Evolutionary conservation across 257 asterid genomes (phyloP), one percentile per base, ranked within the genome.

Genomic region (Gardenia jasminoides): DNA sequence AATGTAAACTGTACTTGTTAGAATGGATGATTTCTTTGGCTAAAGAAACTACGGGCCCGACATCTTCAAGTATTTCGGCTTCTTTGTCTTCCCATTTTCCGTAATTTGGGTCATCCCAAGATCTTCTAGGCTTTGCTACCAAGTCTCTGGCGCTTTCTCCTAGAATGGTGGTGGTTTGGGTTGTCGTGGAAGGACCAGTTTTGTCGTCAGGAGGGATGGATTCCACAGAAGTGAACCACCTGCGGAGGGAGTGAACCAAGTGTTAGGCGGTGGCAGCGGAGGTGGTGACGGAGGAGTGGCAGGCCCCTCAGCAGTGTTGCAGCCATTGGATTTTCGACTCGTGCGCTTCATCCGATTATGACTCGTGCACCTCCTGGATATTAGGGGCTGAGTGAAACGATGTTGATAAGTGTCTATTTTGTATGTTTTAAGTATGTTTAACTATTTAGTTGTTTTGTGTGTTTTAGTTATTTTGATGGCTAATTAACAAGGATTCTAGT

Each of bases 1-100:
- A 58, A 12, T 28, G 65, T 10, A n/a, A 26, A 26, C 19, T 62
- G 33, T 62, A 92, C 97, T 94, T 91, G 22, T 86, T 41, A 0
- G 97, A 92, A 88, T 94, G 98, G 70, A 94, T 92, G 64, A 94
- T 92, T 67, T 89, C 89, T 77, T 94, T 94, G 70, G 92, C 80
- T 56, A 87, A 90, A 62, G 69, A 78, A 79, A 84, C 81, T 76
- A 91, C 75, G 78, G 97, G 94, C 68, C 90, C 91, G 68, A 92
- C 85, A 43, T 94, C 98, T 44, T 82, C 80, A 48, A 87, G 92
- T 64, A 94, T 92, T 72, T 90, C 85, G 1, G 91, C 80, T 89
- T 94, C 97, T 75, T 82, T 85, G 52, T 71, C 85, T 67, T 90
- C 89, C 98, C 98, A 91, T 78, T 83, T 92, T 65, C 94, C 78